phyloP scores from a whole-genome alignment of 1,284 basidiomycete species.

The Sporisorium reilianum region DNA sequence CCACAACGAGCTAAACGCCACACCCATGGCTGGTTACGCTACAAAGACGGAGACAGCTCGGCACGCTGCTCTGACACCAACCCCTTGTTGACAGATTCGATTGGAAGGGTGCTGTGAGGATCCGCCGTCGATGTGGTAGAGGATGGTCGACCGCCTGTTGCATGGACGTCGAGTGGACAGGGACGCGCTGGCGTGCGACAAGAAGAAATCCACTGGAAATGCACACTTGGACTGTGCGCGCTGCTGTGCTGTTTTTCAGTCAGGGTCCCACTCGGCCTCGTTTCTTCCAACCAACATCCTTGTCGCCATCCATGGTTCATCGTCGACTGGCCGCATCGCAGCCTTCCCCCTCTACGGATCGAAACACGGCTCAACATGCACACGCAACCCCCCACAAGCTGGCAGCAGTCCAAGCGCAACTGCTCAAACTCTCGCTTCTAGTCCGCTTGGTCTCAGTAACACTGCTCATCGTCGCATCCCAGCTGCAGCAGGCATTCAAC shows the following conservation, averaged over 20 bases:
- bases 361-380: neutral
- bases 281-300: neutral
- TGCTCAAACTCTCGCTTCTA: constrained; percentile 27
- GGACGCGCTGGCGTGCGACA: constrained; percentile 14
- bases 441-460: constrained; percentile 21
- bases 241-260: constrained; percentile 2
- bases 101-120: too few species aligned
- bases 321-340: constrained; percentile 9
- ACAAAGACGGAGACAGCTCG: neutral
- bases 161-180: neutral
- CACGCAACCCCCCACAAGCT: neutral
- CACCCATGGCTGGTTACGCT: constrained; percentile 54
- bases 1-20: constrained; percentile 70
- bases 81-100: too few species aligned
- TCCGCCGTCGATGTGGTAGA: neutral
- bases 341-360: neutral
- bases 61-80: constrained; percentile 6
- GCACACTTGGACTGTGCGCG: constrained; percentile 9
- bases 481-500: constrained; percentile 54
- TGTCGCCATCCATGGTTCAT: constrained; percentile 10
- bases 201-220: constrained; percentile 18
- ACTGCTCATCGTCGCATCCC: constrained; percentile 28
- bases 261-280: constrained; percentile 19
- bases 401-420: constrained; percentile 3
- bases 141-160: neutral